These are phyloP conservation scores for Wolfiporia cocos DNA, from an alignment of 1,284 basidiomycete species.

Conservation along the genomic window DNA sequence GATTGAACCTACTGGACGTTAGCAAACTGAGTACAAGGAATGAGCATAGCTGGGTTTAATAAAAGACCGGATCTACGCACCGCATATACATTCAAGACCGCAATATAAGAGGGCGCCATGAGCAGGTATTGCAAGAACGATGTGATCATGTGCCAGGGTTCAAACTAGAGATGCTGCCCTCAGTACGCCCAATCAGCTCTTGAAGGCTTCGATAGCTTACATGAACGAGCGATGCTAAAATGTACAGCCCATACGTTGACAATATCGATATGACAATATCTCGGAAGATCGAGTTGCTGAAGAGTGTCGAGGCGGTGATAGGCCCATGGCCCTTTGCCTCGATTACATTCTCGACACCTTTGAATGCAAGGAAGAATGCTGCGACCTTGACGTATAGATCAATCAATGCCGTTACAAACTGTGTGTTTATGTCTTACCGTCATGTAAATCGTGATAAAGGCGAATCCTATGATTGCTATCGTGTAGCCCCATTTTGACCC, in stretches of 20 bases:
- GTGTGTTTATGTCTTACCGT: slow-evolving; percentile 43
- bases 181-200: slow-evolving; percentile 5
- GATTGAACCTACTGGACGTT: slow-evolving; percentile 64
- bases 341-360: slow-evolving; percentile 63
- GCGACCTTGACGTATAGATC: slow-evolving; percentile 43
- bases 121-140: slow-evolving; percentile 93
- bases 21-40: slow-evolving; percentile 49
- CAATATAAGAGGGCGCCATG: slow-evolving; percentile 89
- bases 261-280: slow-evolving; percentile 81
- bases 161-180: no score
- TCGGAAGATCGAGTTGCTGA: slow-evolving; percentile 75
- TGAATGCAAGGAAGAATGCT: slow-evolving; percentile 76
- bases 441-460: slow-evolving; percentile 89
- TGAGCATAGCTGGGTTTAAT: slow-evolving; percentile 4
- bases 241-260: slow-evolving; percentile 85
- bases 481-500: slow-evolving; percentile 85
- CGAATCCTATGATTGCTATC: slow-evolving; percentile 78
- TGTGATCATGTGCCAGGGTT: slow-evolving; percentile 92
- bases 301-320: slow-evolving; percentile 56
- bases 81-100: slow-evolving; percentile 85
- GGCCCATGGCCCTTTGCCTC: slow-evolving; percentile 39
- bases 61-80: slow-evolving; percentile 36
- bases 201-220: slow-evolving; percentile 2
- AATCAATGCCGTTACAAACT: not conserved
- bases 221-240: slow-evolving; percentile 76